Evolutionary conservation across 441 rosid genomes (phyloP), one percentile per base, ranked within the genome.

Genomic region (Lepidium campestre): DNA sequence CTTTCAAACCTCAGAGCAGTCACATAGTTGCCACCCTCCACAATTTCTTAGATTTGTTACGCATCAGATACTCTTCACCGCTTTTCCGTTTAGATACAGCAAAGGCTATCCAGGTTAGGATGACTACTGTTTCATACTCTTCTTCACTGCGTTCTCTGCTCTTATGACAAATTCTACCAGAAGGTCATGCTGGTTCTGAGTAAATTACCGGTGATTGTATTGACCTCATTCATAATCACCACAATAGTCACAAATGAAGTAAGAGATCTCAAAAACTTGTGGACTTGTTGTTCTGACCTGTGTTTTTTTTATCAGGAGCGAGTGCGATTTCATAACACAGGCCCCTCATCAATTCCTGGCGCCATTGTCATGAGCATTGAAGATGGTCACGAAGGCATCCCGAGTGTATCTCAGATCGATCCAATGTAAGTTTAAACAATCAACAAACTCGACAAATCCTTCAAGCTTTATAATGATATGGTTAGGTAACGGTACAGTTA

Each of bases 351-450:
- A 44, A 69, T 87, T 65, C 93, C 86, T 8, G 99, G 98, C 15
- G 81, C 89, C 67, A 86, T 94, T 48, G 94, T 81, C 70, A 88
- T 91, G 91, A 84, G 94, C 80, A 81, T 94, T 75, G 97, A 94
- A 82, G 98, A 89, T 80, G 94, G 94, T 50, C 75, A 74, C 45
- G 77, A 79, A 71, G 91, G 85, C 67, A 66, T 72, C 45, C 83
- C 88, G 0, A 89, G 89, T 67, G 62, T 86, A 68, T 69, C 91
- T 63, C 90, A 82, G 68, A 79, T 89, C 65, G 98, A 94, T 81
- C 81, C 90, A 35, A 56, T 50, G 97, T 91, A 76, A 53, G 99
- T 78, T 29, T 6, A 27, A 55, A 73, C 14, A 44, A 34, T n/a
- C 8, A 41, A 17, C 1, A 61, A 62, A 57, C 17, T 42, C 36